Percentiles rank a stretch among this genome's conserved stretches.
Evolutionary conservation across 2,329 filamentous ascomycete genomes (phyloP).

Genomic region (Calonectria pseudoreteaudii): DNA sequence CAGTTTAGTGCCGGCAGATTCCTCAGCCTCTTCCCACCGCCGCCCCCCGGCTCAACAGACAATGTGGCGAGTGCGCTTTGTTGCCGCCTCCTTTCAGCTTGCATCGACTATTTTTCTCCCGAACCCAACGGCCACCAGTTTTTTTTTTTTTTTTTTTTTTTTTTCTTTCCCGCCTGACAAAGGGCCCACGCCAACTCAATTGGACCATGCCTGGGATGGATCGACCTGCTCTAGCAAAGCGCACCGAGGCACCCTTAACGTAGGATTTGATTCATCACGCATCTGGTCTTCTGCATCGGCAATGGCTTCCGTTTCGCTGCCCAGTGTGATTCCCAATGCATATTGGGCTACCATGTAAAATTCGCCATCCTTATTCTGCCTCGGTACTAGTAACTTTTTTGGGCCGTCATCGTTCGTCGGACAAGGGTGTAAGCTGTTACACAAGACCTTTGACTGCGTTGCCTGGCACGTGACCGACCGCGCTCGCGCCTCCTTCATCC

Average conservation of each 20-base stretch:
- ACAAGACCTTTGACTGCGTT: neutral
- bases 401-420: neutral
- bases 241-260: neutral
- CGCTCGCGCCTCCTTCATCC: neutral
- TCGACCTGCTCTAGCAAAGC: constrained; percentile 10
- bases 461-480: neutral
- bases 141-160: constrained; percentile 15
- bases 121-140: constrained; percentile 4
- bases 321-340: neutral
- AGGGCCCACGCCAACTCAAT: constrained; percentile 1
- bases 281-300: neutral
- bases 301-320: neutral
- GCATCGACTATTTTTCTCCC: constrained; percentile 9
- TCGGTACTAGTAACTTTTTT: neutral
- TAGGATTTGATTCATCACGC: constrained; percentile 7
- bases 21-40: constrained; percentile 29
- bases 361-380: neutral
- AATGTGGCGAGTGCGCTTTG: constrained; percentile 27
- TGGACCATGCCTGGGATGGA: neutral
- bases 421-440: constrained; percentile 2
- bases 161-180: constrained; percentile 8
- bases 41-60: constrained; percentile 23
- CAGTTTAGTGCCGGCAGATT: constrained; percentile 39
- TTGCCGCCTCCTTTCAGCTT: constrained; percentile 1
- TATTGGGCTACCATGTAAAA: neutral